Evolutionary conservation across 345 rosid genomes (phyloP).

Genomic region (Crucihimalaya himalaica): DNA sequence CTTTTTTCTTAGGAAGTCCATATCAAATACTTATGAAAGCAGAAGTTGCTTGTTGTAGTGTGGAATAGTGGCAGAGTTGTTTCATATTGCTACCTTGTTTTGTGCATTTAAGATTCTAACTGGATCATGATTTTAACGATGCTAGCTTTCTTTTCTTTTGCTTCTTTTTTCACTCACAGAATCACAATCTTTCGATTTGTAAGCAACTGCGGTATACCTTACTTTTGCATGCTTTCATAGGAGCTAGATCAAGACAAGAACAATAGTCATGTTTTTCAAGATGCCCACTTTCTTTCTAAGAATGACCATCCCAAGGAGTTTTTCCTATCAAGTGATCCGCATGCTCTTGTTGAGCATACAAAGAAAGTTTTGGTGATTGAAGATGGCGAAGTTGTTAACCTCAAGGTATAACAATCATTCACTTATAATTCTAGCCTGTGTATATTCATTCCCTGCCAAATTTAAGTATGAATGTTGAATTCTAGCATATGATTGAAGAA

Average conservation of each 20-base stretch:
- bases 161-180: neutral
- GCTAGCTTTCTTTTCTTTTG: constrained; percentile 8
- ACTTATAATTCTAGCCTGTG: neutral
- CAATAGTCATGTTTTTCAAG: constrained; percentile 58
- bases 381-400: constrained; percentile 86
- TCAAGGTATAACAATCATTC: constrained; percentile 55
- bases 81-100: neutral
- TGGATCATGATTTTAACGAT: neutral
- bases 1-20: neutral
- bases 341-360: constrained; percentile 92
- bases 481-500: neutral
- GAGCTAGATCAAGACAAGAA: constrained; percentile 54
- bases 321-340: constrained; percentile 84
- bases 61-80: constrained; percentile 8
- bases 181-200: constrained; percentile 3
- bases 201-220: constrained; percentile 14
- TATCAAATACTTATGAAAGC: constrained; percentile 8
- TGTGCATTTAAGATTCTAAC: neutral
- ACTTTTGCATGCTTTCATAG: constrained; percentile 41
- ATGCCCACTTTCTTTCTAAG: constrained; percentile 60
- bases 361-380: constrained; percentile 85
- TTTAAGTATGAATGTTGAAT: neutral
- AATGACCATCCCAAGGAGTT: constrained; percentile 77
- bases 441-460: constrained; percentile 7
- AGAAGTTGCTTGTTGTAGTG: constrained; percentile 1